These are phyloP conservation scores for Chrysoporthe cubensis DNA, from an alignment of 2,329 filamentous ascomycete genomes.

Conservation along the genomic window DNA sequence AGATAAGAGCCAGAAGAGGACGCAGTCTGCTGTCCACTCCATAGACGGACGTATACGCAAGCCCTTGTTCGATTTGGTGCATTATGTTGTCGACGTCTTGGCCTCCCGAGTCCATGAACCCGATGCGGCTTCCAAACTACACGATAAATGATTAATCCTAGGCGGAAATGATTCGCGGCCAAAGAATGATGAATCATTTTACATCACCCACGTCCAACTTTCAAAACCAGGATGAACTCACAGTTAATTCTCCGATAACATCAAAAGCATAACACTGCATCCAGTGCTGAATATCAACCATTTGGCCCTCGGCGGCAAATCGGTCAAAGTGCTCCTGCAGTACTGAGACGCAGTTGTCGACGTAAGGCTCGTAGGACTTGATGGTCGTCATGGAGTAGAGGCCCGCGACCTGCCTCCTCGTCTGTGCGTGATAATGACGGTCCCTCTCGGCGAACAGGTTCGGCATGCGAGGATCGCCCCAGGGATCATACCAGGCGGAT, in stretches of 20 bases:
- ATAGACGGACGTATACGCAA: background rate
- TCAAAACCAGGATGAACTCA: background rate
- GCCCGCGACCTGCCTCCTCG: slow-evolving; percentile 4
- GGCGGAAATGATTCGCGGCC: no score
- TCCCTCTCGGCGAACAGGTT: slow-evolving; percentile 6
- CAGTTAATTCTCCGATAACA: slow-evolving; percentile 13
- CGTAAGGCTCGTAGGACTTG: slow-evolving; percentile 13
- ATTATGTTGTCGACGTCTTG: slow-evolving; percentile 9
- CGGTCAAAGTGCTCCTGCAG: slow-evolving; percentile 7
- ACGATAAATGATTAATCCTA: background rate
- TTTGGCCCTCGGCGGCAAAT: background rate
- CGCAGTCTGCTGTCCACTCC: slow-evolving; percentile 4
- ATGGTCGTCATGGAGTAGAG: slow-evolving; percentile 15
- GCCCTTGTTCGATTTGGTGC: background rate
- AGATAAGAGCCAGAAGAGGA: background rate
- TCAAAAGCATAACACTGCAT: slow-evolving; percentile 12
- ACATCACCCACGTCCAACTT: no score
- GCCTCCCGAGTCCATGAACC: slow-evolving; percentile 11
- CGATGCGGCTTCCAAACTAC: slow-evolving; percentile 7
- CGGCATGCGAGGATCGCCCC: background rate
- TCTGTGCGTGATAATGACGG: background rate
- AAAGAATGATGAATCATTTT: no score
- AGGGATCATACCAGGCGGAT: slow-evolving; percentile 5
- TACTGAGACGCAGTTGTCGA: slow-evolving; percentile 6
- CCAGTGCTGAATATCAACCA: background rate